A percentile compares a stretch with the other conserved stretches of the same genome.
These are phyloP conservation scores for Blastomyces silverae DNA, from an alignment of 2,329 filamentous ascomycete species.

Conservation along the genomic window DNA sequence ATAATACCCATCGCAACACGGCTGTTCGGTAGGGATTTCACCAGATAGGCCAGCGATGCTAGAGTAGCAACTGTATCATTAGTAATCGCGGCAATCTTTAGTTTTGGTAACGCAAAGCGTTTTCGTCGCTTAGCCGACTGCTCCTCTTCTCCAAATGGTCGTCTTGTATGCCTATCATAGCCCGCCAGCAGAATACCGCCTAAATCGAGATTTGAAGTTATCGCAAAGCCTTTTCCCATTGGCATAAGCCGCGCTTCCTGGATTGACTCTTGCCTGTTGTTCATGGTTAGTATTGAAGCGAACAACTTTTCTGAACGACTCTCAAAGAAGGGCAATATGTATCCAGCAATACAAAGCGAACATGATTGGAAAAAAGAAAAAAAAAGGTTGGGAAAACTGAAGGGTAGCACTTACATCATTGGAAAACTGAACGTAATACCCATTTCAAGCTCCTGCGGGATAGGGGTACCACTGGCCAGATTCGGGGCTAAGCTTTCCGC, in stretches of 20 bases:
- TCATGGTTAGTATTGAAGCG: slow-evolving; percentile 19
- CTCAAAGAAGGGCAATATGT: neutral
- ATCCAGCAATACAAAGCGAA: neutral
- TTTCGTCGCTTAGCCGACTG: slow-evolving; percentile 42
- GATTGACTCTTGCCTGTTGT: slow-evolving; percentile 46
- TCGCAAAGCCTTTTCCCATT: slow-evolving; percentile 54
- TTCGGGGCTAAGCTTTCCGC: slow-evolving; percentile 44
- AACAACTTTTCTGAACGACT: neutral
- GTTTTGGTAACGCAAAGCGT: slow-evolving; percentile 52
- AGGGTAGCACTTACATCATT: slow-evolving; percentile 39
- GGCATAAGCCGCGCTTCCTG: slow-evolving; percentile 51
- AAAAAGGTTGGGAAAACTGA: neutral
- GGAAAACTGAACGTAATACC: slow-evolving; percentile 47
- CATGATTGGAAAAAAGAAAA: neutral
- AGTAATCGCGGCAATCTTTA: slow-evolving; percentile 68
- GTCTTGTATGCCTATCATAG: slow-evolving; percentile 47
- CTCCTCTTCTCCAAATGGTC: slow-evolving; percentile 33
- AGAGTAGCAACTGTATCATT: slow-evolving; percentile 77
- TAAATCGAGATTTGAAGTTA: slow-evolving; percentile 50
- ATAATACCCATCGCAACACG: slow-evolving; percentile 73
- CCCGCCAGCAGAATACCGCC: slow-evolving; percentile 50
- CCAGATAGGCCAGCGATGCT: slow-evolving; percentile 67
- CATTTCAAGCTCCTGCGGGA: slow-evolving; percentile 44
- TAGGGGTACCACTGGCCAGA: slow-evolving; percentile 30
- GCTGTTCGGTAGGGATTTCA: slow-evolving; percentile 54